Percentiles rank a stretch among this genome's conserved stretches.
Evolutionary conservation across 495 filamentous ascomycete species (phyloP).

Genomic region (Massariosphaeria phaeospora): DNA sequence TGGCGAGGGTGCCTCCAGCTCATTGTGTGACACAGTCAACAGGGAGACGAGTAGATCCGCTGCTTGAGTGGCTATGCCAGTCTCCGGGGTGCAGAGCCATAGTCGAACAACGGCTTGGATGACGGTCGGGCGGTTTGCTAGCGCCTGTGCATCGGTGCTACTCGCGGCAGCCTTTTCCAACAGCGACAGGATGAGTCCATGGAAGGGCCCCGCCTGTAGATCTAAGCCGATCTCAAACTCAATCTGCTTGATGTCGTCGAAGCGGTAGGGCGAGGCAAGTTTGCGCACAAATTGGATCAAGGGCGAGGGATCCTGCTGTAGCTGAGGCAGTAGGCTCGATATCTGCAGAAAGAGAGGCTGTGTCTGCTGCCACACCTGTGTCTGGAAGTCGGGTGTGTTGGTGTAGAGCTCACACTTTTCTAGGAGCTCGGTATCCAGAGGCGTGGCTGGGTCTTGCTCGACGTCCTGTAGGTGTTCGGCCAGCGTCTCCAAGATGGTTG

Average conservation of each 20-base stretch:
- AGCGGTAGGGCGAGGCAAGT: conserved; percentile 23
- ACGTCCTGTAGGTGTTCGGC: conserved; percentile 28
- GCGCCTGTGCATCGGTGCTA: conserved; percentile 60
- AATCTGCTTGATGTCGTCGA: conserved; percentile 45
- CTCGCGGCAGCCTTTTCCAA: conserved; percentile 63
- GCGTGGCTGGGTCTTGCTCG: conserved; percentile 19
- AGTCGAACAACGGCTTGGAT: conserved; percentile 57
- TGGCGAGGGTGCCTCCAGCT: conserved; percentile 26
- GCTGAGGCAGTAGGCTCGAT: conserved; percentile 17
- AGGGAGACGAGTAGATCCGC: conserved; percentile 62
- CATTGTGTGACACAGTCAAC: conserved; percentile 59
- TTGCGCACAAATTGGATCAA: conserved; percentile 18
- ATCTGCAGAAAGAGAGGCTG: conserved; percentile 27
- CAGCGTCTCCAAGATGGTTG: conserved; percentile 29
- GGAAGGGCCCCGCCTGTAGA: conserved; percentile 56
- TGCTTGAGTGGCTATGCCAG: conserved; percentile 68
- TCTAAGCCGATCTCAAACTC: conserved; percentile 46
- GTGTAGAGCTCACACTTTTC: conserved; percentile 25
- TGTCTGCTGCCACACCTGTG: conserved; percentile 12
- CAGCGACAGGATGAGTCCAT: conserved; percentile 64
- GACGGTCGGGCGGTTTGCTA: conserved; percentile 56
- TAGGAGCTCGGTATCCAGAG: conserved; percentile 25
- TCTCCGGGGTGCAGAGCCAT: conserved; percentile 67
- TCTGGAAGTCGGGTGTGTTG: conserved; percentile 20
- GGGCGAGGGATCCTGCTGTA: conserved; percentile 31